Evolutionary conservation across 1,284 basidiomycete genomes (phyloP).

Genomic region (Filobasidium uniguttulatum): DNA sequence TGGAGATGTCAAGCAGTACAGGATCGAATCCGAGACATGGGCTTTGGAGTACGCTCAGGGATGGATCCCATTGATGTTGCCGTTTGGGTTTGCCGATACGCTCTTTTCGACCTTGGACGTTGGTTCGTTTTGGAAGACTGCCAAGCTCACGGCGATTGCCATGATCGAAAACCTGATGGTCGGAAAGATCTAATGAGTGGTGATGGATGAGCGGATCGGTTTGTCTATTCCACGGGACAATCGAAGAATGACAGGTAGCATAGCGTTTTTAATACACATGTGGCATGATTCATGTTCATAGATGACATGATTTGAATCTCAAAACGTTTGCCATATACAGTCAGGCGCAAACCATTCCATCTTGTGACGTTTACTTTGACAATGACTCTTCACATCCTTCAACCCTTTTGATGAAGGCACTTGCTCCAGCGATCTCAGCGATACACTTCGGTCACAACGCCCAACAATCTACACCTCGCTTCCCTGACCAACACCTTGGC

Average conservation of each 20-base stretch:
- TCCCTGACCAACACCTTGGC: constrained; percentile 84
- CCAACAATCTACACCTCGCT: constrained; percentile 70
- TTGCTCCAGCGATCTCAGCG: too few relatives aligned
- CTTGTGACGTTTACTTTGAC: too few relatives aligned
- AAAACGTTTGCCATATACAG: too few relatives aligned
- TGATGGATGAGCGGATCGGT: too few relatives aligned
- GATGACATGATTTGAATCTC: too few relatives aligned
- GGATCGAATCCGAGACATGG: constrained; percentile 89
- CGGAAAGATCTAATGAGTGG: constrained; percentile 57
- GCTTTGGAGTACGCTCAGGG: constrained; percentile 89
- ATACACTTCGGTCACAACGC: constrained; percentile 11
- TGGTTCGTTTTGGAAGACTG: constrained; percentile 66
- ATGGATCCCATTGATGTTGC: constrained; percentile 82
- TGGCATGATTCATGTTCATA: too few relatives aligned
- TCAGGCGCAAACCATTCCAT: too few relatives aligned
- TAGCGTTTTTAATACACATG: too few relatives aligned
- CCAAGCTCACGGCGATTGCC: constrained; percentile 64
- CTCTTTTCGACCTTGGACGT: constrained; percentile 81
- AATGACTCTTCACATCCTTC: too few relatives aligned
- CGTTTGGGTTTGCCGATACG: constrained; percentile 79
- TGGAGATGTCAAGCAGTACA: constrained; percentile 86
- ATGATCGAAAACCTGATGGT: constrained; percentile 67
- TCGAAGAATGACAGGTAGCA: too few relatives aligned
- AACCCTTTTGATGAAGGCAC: too few relatives aligned
- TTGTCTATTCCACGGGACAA: too few relatives aligned